A percentile compares a stretch with the other conserved stretches of the same genome.
phyloP scores from a whole-genome alignment of 2,329 filamentous ascomycete species.

The Bipolaris zeicola region DNA sequence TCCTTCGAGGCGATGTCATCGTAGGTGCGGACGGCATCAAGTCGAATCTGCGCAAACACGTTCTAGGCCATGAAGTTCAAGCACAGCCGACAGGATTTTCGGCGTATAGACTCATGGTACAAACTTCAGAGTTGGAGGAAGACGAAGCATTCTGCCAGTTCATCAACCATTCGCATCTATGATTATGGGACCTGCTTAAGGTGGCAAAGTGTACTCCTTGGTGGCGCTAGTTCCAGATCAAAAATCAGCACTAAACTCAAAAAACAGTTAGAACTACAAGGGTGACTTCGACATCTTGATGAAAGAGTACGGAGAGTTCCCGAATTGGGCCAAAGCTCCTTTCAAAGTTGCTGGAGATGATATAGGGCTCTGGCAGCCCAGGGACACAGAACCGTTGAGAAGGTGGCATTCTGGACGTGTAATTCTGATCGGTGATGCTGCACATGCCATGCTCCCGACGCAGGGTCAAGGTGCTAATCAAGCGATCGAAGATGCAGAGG shows the following conservation, averaged over 20 bases:
- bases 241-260: slow-evolving; percentile 46
- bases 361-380: slow-evolving; percentile 54
- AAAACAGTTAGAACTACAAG: slow-evolving; percentile 48
- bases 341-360: slow-evolving; percentile 38
- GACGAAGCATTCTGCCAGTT: slow-evolving; percentile 29
- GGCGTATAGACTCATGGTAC: slow-evolving; percentile 48
- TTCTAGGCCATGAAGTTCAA: slow-evolving; percentile 24
- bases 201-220: slow-evolving; percentile 51
- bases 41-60: slow-evolving; percentile 27
- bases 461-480: slow-evolving; percentile 62
- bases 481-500: slow-evolving; percentile 58
- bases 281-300: slow-evolving; percentile 48
- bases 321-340: slow-evolving; percentile 47
- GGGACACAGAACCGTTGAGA: slow-evolving; percentile 51
- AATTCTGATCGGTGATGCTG: slow-evolving; percentile 44
- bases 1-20: slow-evolving; percentile 55
- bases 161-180: slow-evolving; percentile 54
- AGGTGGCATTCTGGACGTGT: slow-evolving; percentile 56
- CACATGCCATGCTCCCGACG: slow-evolving; percentile 58
- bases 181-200: slow-evolving; percentile 53
- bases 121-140: slow-evolving; percentile 19
- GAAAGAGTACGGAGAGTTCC: slow-evolving; percentile 51
- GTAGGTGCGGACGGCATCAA: slow-evolving; percentile 61
- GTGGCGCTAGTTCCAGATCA: slow-evolving; percentile 55
- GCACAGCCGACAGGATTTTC: slow-evolving; percentile 47